These are phyloP conservation scores for Termitomyces sp. DNA, from an alignment of 768 basidiomycete genomes.

Conservation along the genomic window DNA sequence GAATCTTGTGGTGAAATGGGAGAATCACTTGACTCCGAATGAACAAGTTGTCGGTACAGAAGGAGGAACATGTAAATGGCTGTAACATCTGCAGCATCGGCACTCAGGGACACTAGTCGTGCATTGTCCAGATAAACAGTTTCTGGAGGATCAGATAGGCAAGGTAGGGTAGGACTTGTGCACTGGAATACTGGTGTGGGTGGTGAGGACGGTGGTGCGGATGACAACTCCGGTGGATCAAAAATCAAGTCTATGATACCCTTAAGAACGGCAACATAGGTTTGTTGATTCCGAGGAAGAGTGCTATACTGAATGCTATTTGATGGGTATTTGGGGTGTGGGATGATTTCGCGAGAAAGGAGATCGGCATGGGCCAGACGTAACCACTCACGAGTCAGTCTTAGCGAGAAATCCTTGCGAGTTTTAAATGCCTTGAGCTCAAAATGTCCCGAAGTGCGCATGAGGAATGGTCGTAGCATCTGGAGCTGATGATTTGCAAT, in stretches of 20 bases:
- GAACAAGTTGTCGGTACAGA: slow-evolving; percentile 71
- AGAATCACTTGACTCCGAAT: slow-evolving; percentile 35
- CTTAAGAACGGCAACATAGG: slow-evolving; percentile 50
- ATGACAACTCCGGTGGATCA: slow-evolving; percentile 33
- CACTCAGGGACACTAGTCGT: slow-evolving; percentile 58
- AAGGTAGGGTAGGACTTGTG: slow-evolving; percentile 18
- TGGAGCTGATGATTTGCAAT: slow-evolving; percentile 96
- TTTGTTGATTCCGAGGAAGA: slow-evolving; percentile 47
- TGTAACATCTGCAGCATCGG: slow-evolving; percentile 70
- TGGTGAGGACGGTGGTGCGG: slow-evolving; percentile 21
- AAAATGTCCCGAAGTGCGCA: slow-evolving; percentile 72
- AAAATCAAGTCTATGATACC: slow-evolving; percentile 66
- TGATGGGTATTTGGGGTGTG: slow-evolving; percentile 37
- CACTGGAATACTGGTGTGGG: slow-evolving; percentile 24
- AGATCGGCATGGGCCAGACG: slow-evolving; percentile 42
- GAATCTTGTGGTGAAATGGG: slow-evolving; percentile 20
- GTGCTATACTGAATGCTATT: slow-evolving; percentile 35
- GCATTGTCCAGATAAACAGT: slow-evolving; percentile 75
- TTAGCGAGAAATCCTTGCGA: slow-evolving; percentile 44
- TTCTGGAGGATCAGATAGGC: slow-evolving; percentile 57
- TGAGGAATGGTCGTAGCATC: slow-evolving; percentile 85
- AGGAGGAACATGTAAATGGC: slow-evolving; percentile 77
- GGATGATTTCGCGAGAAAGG: slow-evolving; percentile 33
- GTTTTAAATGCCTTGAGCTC: slow-evolving; percentile 75
- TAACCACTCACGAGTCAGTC: slow-evolving; percentile 63